Percentiles rank a stretch among this genome's conserved stretches.
phyloP scores from a whole-genome alignment of 1,139 yeast species.

The Schwanniomyces etchellsii region DNA sequence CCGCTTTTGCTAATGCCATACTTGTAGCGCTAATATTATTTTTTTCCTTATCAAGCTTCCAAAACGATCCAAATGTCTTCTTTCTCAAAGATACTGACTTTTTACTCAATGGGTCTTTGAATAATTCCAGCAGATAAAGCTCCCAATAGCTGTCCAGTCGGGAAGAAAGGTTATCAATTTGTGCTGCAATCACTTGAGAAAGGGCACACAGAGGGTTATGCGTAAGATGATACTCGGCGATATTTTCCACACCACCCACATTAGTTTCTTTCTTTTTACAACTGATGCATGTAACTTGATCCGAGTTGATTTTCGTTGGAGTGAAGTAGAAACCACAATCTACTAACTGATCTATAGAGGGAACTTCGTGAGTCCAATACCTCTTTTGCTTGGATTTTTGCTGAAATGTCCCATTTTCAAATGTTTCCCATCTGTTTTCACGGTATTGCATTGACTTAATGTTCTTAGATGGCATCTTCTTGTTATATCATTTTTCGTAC shows the following conservation, averaged over 20 bases:
- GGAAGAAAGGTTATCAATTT: constrained; percentile 12
- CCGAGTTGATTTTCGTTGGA: constrained; percentile 46
- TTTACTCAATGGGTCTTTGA: constrained; percentile 24
- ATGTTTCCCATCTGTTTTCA: constrained; percentile 7
- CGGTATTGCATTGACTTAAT: constrained; percentile 8
- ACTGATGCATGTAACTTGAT: constrained; percentile 52
- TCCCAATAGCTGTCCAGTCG: constrained; percentile 12
- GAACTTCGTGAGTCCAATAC: constrained; percentile 14
- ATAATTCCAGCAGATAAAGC: constrained; percentile 11
- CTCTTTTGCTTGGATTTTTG: constrained; percentile 8
- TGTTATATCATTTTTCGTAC: neutral
- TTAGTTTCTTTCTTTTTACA: constrained; percentile 46
- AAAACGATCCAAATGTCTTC: constrained; percentile 45
- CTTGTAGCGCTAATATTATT: constrained; percentile 32
- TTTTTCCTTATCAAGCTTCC: constrained; percentile 45
- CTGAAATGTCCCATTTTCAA: constrained; percentile 8
- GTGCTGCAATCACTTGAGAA: constrained; percentile 24
- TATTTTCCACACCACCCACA: constrained; percentile 25
- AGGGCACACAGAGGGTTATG: constrained; percentile 45
- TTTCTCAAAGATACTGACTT: constrained; percentile 38
- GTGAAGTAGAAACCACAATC: constrained; percentile 65
- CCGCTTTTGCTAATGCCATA: constrained; percentile 41
- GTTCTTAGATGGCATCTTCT: constrained; percentile 8
- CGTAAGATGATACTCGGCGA: constrained; percentile 40
- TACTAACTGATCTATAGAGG: constrained; percentile 26